phyloP scores from a whole-genome alignment of 2,329 filamentous ascomycete genomes.

The Cladosporium sp. region DNA sequence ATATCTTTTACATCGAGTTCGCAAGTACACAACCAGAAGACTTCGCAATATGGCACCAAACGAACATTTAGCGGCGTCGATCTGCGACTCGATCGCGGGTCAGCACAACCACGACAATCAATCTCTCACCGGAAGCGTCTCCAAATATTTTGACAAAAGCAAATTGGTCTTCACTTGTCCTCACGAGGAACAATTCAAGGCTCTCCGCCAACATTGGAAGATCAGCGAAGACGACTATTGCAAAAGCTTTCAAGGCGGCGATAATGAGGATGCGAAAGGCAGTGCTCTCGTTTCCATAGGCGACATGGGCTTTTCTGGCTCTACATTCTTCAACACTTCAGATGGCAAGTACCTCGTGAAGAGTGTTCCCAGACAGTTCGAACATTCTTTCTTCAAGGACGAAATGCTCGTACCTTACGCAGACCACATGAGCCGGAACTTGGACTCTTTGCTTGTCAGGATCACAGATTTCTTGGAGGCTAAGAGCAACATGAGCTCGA shows the following conservation, averaged over 20 bases:
- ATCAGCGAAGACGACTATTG: constrained; percentile 53
- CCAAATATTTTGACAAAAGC: constrained; percentile 22
- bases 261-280: constrained; percentile 18
- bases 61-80: constrained; percentile 11
- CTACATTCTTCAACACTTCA: constrained; percentile 67
- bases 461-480: constrained; percentile 67
- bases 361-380: constrained; percentile 64
- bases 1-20: no score
- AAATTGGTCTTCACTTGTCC: constrained; percentile 33
- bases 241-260: constrained; percentile 46
- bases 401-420: constrained; percentile 64
- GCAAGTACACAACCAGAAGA: not conserved
- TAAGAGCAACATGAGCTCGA: constrained; percentile 54
- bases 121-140: not conserved
- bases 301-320: constrained; percentile 70
- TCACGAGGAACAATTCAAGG: constrained; percentile 46
- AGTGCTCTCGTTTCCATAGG: constrained; percentile 53
- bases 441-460: constrained; percentile 61
- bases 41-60: constrained; percentile 4
- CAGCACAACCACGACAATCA: not conserved
- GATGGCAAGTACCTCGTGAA: constrained; percentile 68
- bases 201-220: constrained; percentile 51
- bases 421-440: constrained; percentile 58
- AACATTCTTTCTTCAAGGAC: constrained; percentile 65
- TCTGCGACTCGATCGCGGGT: constrained; percentile 3